Percentiles rank a stretch among this genome's conserved stretches.
Conservation (phyloP, 2,329 filamentous ascomycete species). For the Penicillium sclerotiorum region DNA sequence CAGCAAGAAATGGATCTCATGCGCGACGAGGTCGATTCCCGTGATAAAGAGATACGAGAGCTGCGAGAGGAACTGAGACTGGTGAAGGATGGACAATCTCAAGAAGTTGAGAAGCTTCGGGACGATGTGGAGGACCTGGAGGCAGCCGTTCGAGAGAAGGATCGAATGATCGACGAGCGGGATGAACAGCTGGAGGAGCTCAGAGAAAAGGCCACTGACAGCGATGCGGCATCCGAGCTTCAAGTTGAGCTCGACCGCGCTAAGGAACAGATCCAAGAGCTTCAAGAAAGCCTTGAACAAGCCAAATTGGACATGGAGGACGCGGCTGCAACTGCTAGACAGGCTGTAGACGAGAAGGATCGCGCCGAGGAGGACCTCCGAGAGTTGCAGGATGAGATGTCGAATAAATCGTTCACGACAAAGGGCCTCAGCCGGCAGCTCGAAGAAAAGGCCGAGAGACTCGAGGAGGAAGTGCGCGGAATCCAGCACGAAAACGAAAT, state of each 20-base stretch:
- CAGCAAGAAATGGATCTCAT: conserved; percentile 61
- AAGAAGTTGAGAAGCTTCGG: conserved; percentile 66
- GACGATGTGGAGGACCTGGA: conserved; percentile 77
- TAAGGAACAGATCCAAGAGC: conserved; percentile 46
- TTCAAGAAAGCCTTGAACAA: conserved; percentile 46
- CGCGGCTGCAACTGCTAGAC: conserved; percentile 48
- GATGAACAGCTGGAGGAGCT: conserved; percentile 70
- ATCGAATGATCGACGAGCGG: conserved; percentile 70
- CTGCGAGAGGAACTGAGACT: conserved; percentile 58
- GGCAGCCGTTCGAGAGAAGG: conserved; percentile 73
- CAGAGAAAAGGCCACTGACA: conserved; percentile 43
- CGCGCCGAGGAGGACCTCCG: conserved; percentile 59
- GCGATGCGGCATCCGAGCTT: conserved; percentile 48
- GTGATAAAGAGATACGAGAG: conserved; percentile 47
- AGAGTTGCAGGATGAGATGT: conserved; percentile 72
- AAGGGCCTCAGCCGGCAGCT: conserved; percentile 75
- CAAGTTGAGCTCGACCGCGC: conserved; percentile 54
- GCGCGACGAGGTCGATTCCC: conserved; percentile 53
- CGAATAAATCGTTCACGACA: conserved; percentile 75
- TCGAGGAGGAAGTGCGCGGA: conserved; percentile 67
- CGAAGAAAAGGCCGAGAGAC: conserved; percentile 67
- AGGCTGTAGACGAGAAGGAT: conserved; percentile 56
- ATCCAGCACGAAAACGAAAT: conserved; percentile 50
- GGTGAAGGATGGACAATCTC: conserved; percentile 57
- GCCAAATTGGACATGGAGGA: conserved; percentile 40